phyloP scores from a whole-genome alignment of 1,284 basidiomycete genomes.

The Xanthoconium separans region DNA sequence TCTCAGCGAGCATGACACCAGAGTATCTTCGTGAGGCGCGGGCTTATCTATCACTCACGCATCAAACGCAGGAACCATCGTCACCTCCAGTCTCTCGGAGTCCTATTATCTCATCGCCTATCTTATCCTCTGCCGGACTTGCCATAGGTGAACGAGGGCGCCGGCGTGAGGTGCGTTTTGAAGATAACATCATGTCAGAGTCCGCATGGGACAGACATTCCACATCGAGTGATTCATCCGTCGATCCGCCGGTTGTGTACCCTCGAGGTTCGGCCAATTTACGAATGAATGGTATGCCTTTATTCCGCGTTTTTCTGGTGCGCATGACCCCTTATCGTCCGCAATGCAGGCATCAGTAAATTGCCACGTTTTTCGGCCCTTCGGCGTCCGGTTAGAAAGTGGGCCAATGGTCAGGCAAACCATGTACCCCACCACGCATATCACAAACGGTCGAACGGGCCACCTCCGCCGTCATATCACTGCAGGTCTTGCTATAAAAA shows the following conservation, averaged over 20 bases:
- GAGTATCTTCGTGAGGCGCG: conserved; percentile 35
- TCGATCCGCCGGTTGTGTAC: conserved; percentile 26
- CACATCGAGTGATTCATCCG: conserved; percentile 32
- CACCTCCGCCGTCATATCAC: conserved; percentile 27
- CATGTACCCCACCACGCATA: neutral
- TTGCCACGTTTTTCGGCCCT: conserved; percentile 33
- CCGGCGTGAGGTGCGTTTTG: conserved; percentile 36
- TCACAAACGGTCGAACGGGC: conserved; percentile 12
- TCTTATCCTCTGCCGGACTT: conserved; percentile 32
- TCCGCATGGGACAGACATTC: conserved; percentile 34
- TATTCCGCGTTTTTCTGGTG: neutral
- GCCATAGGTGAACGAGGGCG: conserved; percentile 28
- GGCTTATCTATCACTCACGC: conserved; percentile 33
- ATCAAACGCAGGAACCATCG: conserved; percentile 13
- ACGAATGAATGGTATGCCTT: conserved; percentile 21
- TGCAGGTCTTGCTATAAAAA: conserved; percentile 32
- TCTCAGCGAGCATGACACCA: conserved; percentile 34
- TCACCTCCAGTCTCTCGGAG: conserved; percentile 17
- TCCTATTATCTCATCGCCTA: conserved; percentile 27
- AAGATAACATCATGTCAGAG: conserved; percentile 34
- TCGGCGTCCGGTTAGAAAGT: conserved; percentile 22
- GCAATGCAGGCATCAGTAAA: conserved; percentile 30
- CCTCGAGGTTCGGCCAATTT: conserved; percentile 13
- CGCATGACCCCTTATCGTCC: neutral
- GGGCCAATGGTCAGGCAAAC: conserved; percentile 14